Base-by-base conservation (phyloP, 768 basidiomycete genomes). In the Boletus coccyginus region DNA sequence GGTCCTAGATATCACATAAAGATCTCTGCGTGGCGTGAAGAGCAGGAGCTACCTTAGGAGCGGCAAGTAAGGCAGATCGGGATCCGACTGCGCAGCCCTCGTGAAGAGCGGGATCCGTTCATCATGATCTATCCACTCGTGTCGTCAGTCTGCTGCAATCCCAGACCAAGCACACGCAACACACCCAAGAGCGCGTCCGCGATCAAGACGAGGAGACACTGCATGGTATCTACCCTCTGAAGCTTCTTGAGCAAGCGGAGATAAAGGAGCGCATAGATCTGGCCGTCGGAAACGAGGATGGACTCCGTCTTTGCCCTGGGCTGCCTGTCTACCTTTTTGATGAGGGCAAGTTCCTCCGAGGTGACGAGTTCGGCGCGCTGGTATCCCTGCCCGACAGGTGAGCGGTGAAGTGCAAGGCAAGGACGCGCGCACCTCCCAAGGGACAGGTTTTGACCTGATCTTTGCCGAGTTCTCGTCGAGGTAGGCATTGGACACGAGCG, bases 321-420 rank as follows among this genome's bases (percentile, higher is more conserved):
- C 65, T 91, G 90, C 58, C 88, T 83, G 72, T 94, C 93, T 21
- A 97, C 88, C 67, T 84, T 90, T 82, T 97, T 97, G 68, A 98
- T 87, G 62, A 91, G 81, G 12, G 81, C 74, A 16, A 97, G 82
- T 70, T 98, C 94, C 54, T 97, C 94, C 6, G 82, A 79, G 11
- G 92, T 91, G 66, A 98, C 83, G 42, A 94, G 84, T 44, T 87
- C 92, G 44, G 93, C 94, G 62, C 96, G 87, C 75, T 97, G 94
- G 77, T 98, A 97, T 57, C 90, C 94, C 94, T 98, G 63, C 31
- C 38, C 47, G 33, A 49, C 56, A 66, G 44, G 71, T 66, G 5
- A 50, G 50, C 40, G 17, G 33, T 16, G 42, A 19, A 17, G 11
- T 6, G 8, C 17, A 1, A 6, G 21, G 5, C 24, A 19, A 2